Percentiles rank a stretch among this genome's conserved stretches.
Evolutionary conservation across 2,329 filamentous ascomycete species (phyloP).

Genomic region (Trichoderma sp.): DNA sequence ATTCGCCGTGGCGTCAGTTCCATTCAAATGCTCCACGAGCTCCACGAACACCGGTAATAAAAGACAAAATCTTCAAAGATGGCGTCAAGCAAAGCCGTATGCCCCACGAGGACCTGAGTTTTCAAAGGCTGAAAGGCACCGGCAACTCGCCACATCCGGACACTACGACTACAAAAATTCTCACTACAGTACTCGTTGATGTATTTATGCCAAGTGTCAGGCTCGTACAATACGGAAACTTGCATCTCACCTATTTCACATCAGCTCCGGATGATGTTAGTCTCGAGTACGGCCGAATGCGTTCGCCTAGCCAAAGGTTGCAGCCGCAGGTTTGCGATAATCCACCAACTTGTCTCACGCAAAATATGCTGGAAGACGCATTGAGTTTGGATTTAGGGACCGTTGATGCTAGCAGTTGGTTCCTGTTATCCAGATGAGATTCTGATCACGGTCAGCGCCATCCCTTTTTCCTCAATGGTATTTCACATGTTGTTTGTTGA

Average conservation of each 20-base stretch:
- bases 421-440: neutral
- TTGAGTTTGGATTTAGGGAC: neutral
- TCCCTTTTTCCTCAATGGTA: neutral
- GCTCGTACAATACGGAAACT: neutral
- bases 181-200: neutral
- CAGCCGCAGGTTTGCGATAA: neutral
- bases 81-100: neutral
- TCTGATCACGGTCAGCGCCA: too few species aligned
- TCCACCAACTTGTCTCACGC: neutral
- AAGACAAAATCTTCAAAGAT: neutral
- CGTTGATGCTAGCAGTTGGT: neutral
- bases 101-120: neutral
- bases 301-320: conserved; percentile 1
- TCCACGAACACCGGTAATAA: neutral
- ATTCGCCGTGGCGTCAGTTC: neutral
- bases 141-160: neutral
- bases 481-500: neutral
- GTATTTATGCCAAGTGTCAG: too few species aligned
- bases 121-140: neutral
- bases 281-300: neutral
- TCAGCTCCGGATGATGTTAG: neutral
- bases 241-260: neutral
- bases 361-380: neutral
- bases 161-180: neutral
- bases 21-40: neutral